Base-by-base conservation (phyloP, 495 filamentous ascomycete species). In the Penicillium ochrochloron region DNA sequence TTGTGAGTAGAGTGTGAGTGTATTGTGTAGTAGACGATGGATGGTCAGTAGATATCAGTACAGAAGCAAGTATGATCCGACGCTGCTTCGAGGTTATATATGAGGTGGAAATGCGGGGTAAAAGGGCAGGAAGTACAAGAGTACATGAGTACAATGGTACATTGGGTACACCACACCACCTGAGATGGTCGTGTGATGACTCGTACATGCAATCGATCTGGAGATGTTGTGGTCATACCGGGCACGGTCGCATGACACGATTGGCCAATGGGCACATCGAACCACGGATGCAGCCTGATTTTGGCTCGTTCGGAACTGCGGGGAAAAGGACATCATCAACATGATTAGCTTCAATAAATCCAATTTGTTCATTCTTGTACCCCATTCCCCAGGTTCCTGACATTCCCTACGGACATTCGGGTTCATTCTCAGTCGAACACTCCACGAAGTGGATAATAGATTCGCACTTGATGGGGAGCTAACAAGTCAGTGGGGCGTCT, bases 111-210 rank as follows among this genome's bases (percentile, higher is more conserved):
- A 50, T 54, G 48, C 42, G 59, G 59, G 59, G 59, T 50, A 51
- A 51, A 23, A 2, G 10, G 42, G 3, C 25, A 33, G 8, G 31
- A 48, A 5, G 44, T 48, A 25, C 41, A 21, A 2, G 25, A 27
- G 21, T 15, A 33, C 29, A 29, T 58, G 56, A 27, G 48, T 29
- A 17, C 25, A 27, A 27, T 27, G 31, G 8, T 33, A 33, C 21
- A 51, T 51, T 17, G 14, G 25, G 51, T 31, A 34, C 51, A 54
- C n/a, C 25, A 34, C 15, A 54, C 27, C 27, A 29, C 51, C 15
- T 9, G 9, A 10, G 29, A 44, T 42, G 56, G 56, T 54, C 46
- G 59, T 61, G 59, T 61, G 59, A 61, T 61, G 59, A 61, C 59
- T 61, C 59, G 48, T 41, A 51, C 31, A 61, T 61, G 46, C 50